Percentiles rank a stretch among this genome's conserved stretches.
Conservation (phyloP, 2,329 filamentous ascomycete species). For the Salinomyces thailandicus region DNA sequence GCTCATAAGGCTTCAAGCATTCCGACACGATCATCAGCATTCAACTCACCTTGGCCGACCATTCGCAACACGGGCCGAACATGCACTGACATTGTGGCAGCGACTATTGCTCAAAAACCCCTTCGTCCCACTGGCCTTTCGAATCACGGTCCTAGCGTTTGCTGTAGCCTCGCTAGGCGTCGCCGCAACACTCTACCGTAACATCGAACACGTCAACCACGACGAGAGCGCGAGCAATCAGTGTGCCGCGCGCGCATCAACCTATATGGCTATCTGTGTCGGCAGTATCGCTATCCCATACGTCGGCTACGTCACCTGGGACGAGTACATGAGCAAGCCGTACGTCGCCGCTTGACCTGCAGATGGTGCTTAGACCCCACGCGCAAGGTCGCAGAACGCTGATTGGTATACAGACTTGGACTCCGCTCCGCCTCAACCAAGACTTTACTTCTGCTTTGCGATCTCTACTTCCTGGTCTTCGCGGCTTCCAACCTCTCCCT, state of each 20-base stretch:
- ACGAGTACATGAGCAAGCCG: constrained; percentile 92
- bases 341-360: constrained; percentile 12
- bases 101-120: constrained; percentile 65
- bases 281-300: constrained; percentile 85
- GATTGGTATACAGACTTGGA: constrained; percentile 45
- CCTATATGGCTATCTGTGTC: constrained; percentile 79
- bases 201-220: constrained; percentile 28
- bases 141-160: constrained; percentile 71
- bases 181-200: constrained; percentile 60
- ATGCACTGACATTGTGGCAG: too few relatives aligned
- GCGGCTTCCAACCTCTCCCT: constrained; percentile 86
- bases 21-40: too few relatives aligned
- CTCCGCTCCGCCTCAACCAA: constrained; percentile 76
- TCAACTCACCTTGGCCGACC: too few relatives aligned
- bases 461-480: constrained; percentile 95
- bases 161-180: constrained; percentile 73
- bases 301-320: constrained; percentile 85
- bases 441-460: constrained; percentile 77
- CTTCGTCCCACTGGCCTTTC: constrained; percentile 74
- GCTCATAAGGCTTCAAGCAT: too few relatives aligned
- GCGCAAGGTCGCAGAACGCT: too few relatives aligned
- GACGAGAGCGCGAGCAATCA: constrained; percentile 21
- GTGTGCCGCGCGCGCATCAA: constrained; percentile 48
- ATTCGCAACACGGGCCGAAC: too few relatives aligned
- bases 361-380: background rate